These are phyloP conservation scores for Pseudoturritis turrita DNA, from an alignment of 345 rosid species.

Conservation along the genomic window DNA sequence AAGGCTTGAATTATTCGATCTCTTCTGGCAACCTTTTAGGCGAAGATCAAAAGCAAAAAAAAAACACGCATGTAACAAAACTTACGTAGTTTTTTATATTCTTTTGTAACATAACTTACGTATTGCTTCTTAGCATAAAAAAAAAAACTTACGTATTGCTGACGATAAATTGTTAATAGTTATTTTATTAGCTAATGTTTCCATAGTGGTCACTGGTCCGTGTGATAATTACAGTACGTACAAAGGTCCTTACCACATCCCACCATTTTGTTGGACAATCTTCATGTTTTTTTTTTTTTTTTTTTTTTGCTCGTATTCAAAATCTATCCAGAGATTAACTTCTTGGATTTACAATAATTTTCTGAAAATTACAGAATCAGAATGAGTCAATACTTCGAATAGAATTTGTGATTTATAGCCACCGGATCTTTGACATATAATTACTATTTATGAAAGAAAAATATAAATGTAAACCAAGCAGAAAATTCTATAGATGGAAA, in stretches of 20 bases:
- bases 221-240: slow-evolving; percentile 17
- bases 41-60: neutral
- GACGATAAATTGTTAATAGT: neutral
- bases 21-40: slow-evolving; percentile 1
- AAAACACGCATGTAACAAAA: neutral
- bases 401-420: neutral
- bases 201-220: slow-evolving; percentile 21
- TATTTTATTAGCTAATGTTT: neutral
- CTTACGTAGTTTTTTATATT: neutral
- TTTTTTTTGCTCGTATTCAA: neutral
- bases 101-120: neutral
- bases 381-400: neutral
- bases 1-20: neutral
- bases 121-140: too few relatives aligned
- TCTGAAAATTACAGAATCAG: neutral
- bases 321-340: neutral
- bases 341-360: neutral
- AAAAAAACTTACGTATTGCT: neutral
- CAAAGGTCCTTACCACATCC: slow-evolving; percentile 13
- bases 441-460: too few relatives aligned
- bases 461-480: too few relatives aligned
- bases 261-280: neutral
- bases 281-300: neutral
- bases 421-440: too few relatives aligned
- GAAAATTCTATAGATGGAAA: neutral